Conservation (phyloP, 768 basidiomycete species). For the Amanita molliuscula region DNA sequence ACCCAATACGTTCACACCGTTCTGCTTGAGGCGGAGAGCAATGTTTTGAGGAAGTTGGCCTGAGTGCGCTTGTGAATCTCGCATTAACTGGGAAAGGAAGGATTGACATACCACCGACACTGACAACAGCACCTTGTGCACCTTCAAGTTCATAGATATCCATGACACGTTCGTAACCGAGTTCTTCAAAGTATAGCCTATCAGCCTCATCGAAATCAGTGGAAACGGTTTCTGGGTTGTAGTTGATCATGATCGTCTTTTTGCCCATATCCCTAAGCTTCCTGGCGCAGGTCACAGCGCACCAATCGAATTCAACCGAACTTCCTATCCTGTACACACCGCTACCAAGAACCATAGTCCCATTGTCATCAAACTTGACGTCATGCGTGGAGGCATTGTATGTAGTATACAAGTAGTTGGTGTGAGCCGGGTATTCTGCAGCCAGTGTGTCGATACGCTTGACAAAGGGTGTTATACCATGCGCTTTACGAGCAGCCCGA, state of each 20-base stretch:
- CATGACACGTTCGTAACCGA: conserved; percentile 98
- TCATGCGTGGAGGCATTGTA: conserved; percentile 97
- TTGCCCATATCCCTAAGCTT: conserved; percentile 88
- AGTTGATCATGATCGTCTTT: conserved; percentile 98
- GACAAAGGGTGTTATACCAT: conserved; percentile 91
- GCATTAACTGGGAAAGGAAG: neutral
- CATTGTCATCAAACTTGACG: conserved; percentile 90
- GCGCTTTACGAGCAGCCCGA: conserved; percentile 77
- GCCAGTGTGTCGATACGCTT: conserved; percentile 99
- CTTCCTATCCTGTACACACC: conserved; percentile 98
- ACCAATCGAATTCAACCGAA: conserved; percentile 99
- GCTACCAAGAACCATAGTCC: conserved; percentile 98
- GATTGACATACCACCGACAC: conserved; percentile 73
- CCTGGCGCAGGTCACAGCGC: conserved; percentile 96
- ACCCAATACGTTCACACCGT: conserved; percentile 86
- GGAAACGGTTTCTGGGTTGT: conserved; percentile 98
- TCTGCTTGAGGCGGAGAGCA: conserved; percentile 86
- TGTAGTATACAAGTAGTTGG: conserved; percentile 98
- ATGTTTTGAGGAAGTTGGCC: conserved; percentile 99
- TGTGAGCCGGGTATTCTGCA: conserved; percentile 96
- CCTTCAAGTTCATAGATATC: conserved; percentile 97
- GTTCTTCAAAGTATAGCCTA: conserved; percentile 95
- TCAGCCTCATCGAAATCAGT: conserved; percentile 99
- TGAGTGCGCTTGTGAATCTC: conserved; percentile 17
- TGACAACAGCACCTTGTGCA: conserved; percentile 90